Evolutionary conservation across 257 asterid species (phyloP), one percentile per base, ranked within the genome.

Genomic region (Solanum virginianum): DNA sequence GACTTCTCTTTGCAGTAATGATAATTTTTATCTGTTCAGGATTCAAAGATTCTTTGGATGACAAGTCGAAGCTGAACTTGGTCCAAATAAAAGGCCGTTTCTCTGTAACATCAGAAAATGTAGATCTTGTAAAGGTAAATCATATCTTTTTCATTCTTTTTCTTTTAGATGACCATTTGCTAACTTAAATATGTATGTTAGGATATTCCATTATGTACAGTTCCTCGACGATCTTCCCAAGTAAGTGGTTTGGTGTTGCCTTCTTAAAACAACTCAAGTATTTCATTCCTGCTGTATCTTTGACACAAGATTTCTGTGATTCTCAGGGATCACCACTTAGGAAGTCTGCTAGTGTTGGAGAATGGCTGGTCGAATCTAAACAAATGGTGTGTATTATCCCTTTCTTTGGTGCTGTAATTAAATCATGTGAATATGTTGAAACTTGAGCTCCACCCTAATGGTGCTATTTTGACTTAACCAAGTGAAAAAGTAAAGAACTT

Each of bases 61-160:
- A 95, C 88, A 95, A 93, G 88, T 93, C 99, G 41, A 97, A 92
- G 86, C 75, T 91, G 55, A 97, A 92, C 89, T 90, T 97, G 91
- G 98, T 97, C 77, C 99, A 97, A 91, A 96, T 96, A 82, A 97
- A 94, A 92, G 99, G 99, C 87, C 92, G 99, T 39, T 97, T 97
- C 89, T 97, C 99, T 56, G 98, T 97, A 60, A 97, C 99, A 70
- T 97, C 99, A 82, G 99, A 97, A 91, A 97, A 93, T 87, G 98
- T 97, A 18, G 99, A 97, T 92, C 98, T 95, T 90, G 99, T 88
- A 56, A 97, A 97, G 98, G 99, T 97, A 90, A 59, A 74, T 60
- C 85, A 26, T 14, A 68, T 81, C 41, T 63, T 89, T 84, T 60
- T 81, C 69, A 83, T 71, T 85, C 51, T 24, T 15, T 65, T 86